Conservation (phyloP, 345 rosid species). For the Bruguiera sexangula region DNA sequence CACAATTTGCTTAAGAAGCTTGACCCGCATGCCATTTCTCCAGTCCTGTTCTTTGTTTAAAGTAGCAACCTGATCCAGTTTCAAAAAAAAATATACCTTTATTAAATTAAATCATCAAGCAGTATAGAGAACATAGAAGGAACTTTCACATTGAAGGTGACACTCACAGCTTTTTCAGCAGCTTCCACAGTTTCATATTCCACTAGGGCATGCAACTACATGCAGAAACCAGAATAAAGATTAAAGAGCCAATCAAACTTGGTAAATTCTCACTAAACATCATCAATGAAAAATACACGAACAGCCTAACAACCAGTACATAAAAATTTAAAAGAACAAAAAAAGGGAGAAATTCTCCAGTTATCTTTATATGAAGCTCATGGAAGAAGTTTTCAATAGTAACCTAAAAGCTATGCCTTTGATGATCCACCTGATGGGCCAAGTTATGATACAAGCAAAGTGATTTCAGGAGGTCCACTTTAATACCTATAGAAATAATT, state of each 20-base stretch:
- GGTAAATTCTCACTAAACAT: too few species aligned
- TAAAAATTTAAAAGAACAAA: too few species aligned
- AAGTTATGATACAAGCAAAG: too few species aligned
- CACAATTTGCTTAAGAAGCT: slow-evolving; percentile 68
- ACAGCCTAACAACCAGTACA: too few species aligned
- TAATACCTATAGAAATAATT: too few species aligned
- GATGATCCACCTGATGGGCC: too few species aligned
- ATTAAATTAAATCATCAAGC: slow-evolving; percentile 2
- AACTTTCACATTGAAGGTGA: slow-evolving; percentile 1
- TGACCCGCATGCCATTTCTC: slow-evolving; percentile 91
- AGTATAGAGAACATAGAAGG: slow-evolving; percentile 6
- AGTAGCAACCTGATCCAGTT: slow-evolving; percentile 59
- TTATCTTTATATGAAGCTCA: too few species aligned
- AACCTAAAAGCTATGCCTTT: too few species aligned
- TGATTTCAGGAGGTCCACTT: too few species aligned
- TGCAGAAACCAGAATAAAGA: slow-evolving; percentile 12
- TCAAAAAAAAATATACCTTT: slow-evolving; percentile 12
- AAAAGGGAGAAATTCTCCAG: too few species aligned
- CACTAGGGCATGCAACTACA: slow-evolving; percentile 80
- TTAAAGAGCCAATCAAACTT: neutral
- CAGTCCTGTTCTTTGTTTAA: slow-evolving; percentile 79
- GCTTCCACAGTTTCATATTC: slow-evolving; percentile 79
- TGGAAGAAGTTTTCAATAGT: too few species aligned
- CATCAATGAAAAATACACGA: too few species aligned
- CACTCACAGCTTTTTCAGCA: slow-evolving; percentile 88